Base-by-base conservation (phyloP, 345 rosid genomes). In the Nasturtium officinale region DNA sequence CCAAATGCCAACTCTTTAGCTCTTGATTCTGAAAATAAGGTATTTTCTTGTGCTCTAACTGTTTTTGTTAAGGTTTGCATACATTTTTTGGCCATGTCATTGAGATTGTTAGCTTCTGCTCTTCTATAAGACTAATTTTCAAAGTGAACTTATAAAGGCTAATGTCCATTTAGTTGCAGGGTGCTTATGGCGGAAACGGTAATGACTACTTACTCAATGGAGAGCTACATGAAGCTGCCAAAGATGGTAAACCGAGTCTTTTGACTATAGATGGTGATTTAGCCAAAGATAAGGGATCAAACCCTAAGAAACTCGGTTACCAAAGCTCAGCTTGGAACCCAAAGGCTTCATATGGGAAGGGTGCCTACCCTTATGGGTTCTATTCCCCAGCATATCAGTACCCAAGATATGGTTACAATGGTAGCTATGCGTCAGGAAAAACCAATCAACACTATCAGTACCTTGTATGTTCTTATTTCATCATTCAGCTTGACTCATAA, bases 361-460 rank as follows among this genome's bases (percentile, higher is more conserved):
- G 81, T 77, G 61, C 79, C 48, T 65, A 69, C 17, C 52, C 82
- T 9, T 37, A 80, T 60, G 81, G 80, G 6, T 77, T 13, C 50
- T 77, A 77, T 57, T 30, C 84, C 3, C 73, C 76, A 7, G 78
- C 80, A 30, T 85, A 67, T 73, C 82, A 82, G 71, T 87, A 84
- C 66, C 84, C 86, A 5, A 83, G 85, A 46, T 84, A 77, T 68
- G 77, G 82, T 65, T 85, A 74, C 59, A 85, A 73, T 26, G 86
- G 77, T 51, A 80, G 55, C 71, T 87, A 77, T 38, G 60, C 82
- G n/a, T 77, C 96, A 3, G 79, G 88, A 29, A 85, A 83, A 80
- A 84, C 75, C 72, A 85, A 72, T 75, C 80, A 65, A 67, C 82
- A 67, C 0, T 23, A 77, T 25, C 81, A 78, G 54, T 59, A 80